Evolutionary conservation across 2,329 filamentous ascomycete genomes (phyloP).

Genomic region (Trichoderma atrobrunneum): DNA sequence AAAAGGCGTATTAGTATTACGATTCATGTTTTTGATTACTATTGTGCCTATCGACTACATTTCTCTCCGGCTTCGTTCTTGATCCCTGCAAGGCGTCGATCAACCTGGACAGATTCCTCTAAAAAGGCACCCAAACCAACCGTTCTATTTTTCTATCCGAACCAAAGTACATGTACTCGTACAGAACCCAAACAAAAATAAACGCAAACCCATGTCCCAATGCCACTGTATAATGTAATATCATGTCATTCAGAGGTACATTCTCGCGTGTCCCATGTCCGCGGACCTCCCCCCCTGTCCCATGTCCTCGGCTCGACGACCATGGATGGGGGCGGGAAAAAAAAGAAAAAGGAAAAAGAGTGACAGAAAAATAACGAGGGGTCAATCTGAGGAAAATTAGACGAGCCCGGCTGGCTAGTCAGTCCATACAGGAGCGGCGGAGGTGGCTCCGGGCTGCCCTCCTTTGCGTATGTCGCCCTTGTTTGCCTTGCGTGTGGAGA

Average conservation of each 20-base stretch:
- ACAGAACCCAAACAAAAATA: background rate
- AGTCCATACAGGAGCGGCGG: background rate
- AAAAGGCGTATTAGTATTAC: no score
- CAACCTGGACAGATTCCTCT: background rate
- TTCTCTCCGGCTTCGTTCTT: background rate
- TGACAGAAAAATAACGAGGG: background rate
- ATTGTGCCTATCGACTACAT: background rate
- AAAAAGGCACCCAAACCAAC: background rate
- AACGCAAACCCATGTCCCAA: background rate
- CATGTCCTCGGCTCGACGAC: background rate
- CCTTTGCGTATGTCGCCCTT: background rate
- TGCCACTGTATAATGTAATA: background rate
- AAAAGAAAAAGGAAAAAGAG: background rate
- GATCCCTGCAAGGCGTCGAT: background rate
- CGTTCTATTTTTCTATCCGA: background rate
- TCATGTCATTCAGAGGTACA: background rate
- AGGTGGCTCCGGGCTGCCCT: background rate
- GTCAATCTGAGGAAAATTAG: background rate
- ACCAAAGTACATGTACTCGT: background rate
- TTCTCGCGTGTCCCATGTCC: background rate
- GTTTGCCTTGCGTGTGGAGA: background rate
- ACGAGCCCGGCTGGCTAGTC: no score
- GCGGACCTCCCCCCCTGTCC: background rate
- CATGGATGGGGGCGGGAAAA: background rate
- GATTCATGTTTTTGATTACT: background rate